Percentiles rank a stretch among this genome's conserved stretches.
These are phyloP conservation scores for Tillandsia fasciculata DNA, from an alignment of 176 grass and related monocot genomes.

Conservation along the genomic window DNA sequence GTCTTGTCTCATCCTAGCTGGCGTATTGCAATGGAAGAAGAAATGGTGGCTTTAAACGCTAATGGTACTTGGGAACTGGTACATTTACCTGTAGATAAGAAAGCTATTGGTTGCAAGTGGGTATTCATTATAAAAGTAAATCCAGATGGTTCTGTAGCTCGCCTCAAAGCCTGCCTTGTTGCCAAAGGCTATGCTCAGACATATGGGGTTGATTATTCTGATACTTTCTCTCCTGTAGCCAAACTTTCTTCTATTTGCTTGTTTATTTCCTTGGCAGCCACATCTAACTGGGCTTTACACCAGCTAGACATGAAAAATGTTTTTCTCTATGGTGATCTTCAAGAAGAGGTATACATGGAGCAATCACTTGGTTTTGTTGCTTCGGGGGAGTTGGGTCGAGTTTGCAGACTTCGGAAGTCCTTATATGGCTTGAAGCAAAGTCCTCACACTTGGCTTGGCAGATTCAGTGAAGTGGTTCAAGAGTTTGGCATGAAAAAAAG, in stretches of 20 bases:
- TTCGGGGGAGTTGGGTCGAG: neutral
- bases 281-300: neutral
- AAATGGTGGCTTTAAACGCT: neutral
- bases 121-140: neutral
- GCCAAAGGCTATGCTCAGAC: slow-evolving; percentile 5
- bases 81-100: neutral
- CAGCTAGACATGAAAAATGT: no score
- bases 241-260: neutral
- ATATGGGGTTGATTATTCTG: neutral
- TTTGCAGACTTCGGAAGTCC: neutral
- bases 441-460: neutral
- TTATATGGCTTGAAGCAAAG: neutral
- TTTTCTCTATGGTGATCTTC: no score
- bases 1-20: slow-evolving; percentile 2
- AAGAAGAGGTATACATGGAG: no score
- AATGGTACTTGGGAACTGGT: neutral
- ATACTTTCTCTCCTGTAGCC: slow-evolving; percentile 1
- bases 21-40: neutral
- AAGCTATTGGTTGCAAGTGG: neutral
- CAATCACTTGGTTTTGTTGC: neutral
- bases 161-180: neutral
- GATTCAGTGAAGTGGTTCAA: neutral
- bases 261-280: neutral
- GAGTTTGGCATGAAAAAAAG: neutral
- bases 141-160: neutral